phyloP scores from a whole-genome alignment of 345 rosid genomes.

The Passiflora organensis region DNA sequence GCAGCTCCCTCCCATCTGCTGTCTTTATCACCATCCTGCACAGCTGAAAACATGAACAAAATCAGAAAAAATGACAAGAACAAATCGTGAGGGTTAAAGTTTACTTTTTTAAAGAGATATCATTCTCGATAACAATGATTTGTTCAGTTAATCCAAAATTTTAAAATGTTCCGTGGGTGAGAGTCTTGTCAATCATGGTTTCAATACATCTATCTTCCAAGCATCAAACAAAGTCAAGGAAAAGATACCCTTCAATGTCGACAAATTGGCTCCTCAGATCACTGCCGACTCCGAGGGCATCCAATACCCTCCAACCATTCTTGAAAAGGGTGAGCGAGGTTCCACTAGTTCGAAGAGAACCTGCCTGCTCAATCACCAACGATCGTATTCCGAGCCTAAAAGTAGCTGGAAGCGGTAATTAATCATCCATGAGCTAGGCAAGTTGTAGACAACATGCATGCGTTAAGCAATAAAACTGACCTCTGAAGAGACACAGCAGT shows the following conservation, averaged over 20 bases:
- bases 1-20: conserved; percentile 79
- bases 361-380: conserved; percentile 80
- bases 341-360: conserved; percentile 80
- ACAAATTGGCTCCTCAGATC: conserved; percentile 71
- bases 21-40: conserved; percentile 89
- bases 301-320: conserved; percentile 94
- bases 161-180: no score
- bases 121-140: no score
- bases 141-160: no score
- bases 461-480: conserved; percentile 21
- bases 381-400: conserved; percentile 68
- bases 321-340: conserved; percentile 87
- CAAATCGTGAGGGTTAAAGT: no score
- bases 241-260: conserved; percentile 68
- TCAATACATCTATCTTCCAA: no score
- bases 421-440: neutral
- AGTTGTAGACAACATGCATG: neutral
- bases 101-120: no score
- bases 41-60: conserved; percentile 57
- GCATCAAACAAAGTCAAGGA: no score
- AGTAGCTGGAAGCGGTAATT: neutral
- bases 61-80: conserved; percentile 28
- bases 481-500: conserved; percentile 78
- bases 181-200: no score
- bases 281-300: conserved; percentile 70